Base-by-base conservation (phyloP, 805 yeast species). In the Metahyphopichia silvanorum region DNA sequence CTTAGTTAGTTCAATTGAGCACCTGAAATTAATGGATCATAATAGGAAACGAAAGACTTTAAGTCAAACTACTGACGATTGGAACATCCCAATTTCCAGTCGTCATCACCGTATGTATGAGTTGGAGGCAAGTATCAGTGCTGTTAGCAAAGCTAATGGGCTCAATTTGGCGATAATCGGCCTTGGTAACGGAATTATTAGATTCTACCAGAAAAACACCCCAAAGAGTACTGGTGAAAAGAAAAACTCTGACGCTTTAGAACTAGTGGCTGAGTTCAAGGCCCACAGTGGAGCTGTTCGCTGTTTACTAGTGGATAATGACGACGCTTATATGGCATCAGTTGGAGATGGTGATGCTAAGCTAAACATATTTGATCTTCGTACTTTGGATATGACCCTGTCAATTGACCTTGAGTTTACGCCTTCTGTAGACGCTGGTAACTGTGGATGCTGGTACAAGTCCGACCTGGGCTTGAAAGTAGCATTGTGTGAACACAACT, bases 321-420 rank as follows among this genome's bases (percentile, higher is more conserved):
- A 34, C 16, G 49, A 44, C 7, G 21, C 37, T 21, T 33, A 29
- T n/a, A 25, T 51, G 27, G 50, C 38, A 4, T 44, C 47, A 13
- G 26, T 47, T 7, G 57, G 49, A 12, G 29, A 36, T n/a, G 34
- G 34, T 16, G 55, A 49, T 17, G n/a, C 20, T 2, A 20, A n/a
- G 14, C 16, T 50, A 23, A 44, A 47, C 33, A 23, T 51, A 4
- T 53, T 48, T 28, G 57, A 51, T 27, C 27, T 50, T 22, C 27
- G 21, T 13, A 32, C 52, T 1, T 29, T 51, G 9, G 58, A 53
- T 21, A 50, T 53, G 57, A 39, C 47, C 4, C 55, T 36, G 27
- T 43, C 40, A 12, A 19, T 43, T 11, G 33, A 38, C 12, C 33
- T 47, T n/a, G 35, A 32, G 8, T 47, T 50, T 31, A 22, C 26